Evolutionary conservation across 768 basidiomycete genomes (phyloP), one percentile per base, ranked within the genome.

Genomic region (Psilocybe azurescens): DNA sequence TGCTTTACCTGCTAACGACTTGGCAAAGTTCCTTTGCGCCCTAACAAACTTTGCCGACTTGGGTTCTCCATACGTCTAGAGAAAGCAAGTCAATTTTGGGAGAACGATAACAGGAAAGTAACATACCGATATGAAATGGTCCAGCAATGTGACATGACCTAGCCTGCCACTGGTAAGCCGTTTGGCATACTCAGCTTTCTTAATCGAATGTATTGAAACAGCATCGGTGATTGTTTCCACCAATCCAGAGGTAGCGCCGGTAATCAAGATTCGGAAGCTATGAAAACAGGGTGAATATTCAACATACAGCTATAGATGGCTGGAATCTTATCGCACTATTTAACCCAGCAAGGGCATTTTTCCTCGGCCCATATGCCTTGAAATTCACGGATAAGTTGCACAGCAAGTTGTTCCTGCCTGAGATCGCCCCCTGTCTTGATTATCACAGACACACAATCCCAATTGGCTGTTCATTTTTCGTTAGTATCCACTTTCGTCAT

Each of bases 211-310:
- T 67, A 99, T 94, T 4, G 97, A 99, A 0, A 99, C 95, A 0
- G 97, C 93, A 68, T 99, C 97, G 3, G 95, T 98, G 66, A 99
- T 98, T 0, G 97, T 99, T 77, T 99, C 97, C 0, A 99, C 94
- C 53, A 99, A 76, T 24, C 96, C 97, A 11, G 97, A 98, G 2
- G 86, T 86, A 50, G 91, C 93, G 5, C 96, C 95, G 1, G 95
- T 97, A 64, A 98, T 97, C 61, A 98, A 76, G 61, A 99, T 99
- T 3, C 94, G 90, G 83, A 99, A 99, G 76, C 96, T 97, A 67
- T 5, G 44, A 13, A 47, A 33, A n/a, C 38, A 2, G 28, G 11
- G 50, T 51, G 20, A 58, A 8, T 52, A 48, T 24, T 51, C 29
- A 58, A 8, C 51, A 48, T 24, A 16, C 5, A 32, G 1, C 47